These are phyloP conservation scores for Lentinus brumalis DNA, from an alignment of 768 basidiomycete species.

Conservation along the genomic window DNA sequence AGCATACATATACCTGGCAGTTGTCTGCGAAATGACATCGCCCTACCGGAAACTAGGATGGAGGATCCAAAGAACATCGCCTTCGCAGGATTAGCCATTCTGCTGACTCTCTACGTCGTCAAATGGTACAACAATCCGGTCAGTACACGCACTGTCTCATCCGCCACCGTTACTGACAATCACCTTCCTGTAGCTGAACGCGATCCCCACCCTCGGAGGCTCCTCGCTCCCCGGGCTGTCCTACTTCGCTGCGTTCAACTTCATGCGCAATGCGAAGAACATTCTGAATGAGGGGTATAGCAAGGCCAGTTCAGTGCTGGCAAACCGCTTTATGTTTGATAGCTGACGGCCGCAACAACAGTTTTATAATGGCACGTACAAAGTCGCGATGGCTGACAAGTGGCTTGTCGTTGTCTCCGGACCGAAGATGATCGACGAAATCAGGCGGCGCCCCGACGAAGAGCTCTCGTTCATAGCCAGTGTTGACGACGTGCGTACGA, in stretches of 20 bases:
- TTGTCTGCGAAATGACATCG: no score
- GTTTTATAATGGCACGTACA: constrained; percentile 36
- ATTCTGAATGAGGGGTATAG: constrained; percentile 22
- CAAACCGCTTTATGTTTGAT: not conserved
- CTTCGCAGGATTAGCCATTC: no score
- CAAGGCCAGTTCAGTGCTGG: constrained; percentile 5
- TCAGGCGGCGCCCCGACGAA: constrained; percentile 48
- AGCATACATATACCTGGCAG: no score
- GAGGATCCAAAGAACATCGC: no score
- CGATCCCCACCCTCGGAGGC: constrained; percentile 18
- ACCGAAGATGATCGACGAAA: constrained; percentile 47
- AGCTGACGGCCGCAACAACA: not conserved
- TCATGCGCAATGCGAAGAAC: constrained; percentile 2
- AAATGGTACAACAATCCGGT: no score
- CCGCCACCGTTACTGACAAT: no score
- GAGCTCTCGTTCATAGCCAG: constrained; percentile 45
- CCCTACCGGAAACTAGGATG: no score
- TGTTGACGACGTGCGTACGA: constrained; percentile 38
- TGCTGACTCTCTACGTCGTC: no score
- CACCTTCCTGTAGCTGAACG: no score
- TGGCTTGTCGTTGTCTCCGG: constrained; percentile 54
- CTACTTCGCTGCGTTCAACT: constrained; percentile 15
- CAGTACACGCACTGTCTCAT: no score
- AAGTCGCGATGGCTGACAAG: constrained; percentile 44
- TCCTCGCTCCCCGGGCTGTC: constrained; percentile 17